A percentile compares a stretch with the other conserved stretches of the same genome.
These are phyloP conservation scores for Gautieria morchelliformis DNA, from an alignment of 768 basidiomycete species.

Conservation along the genomic window DNA sequence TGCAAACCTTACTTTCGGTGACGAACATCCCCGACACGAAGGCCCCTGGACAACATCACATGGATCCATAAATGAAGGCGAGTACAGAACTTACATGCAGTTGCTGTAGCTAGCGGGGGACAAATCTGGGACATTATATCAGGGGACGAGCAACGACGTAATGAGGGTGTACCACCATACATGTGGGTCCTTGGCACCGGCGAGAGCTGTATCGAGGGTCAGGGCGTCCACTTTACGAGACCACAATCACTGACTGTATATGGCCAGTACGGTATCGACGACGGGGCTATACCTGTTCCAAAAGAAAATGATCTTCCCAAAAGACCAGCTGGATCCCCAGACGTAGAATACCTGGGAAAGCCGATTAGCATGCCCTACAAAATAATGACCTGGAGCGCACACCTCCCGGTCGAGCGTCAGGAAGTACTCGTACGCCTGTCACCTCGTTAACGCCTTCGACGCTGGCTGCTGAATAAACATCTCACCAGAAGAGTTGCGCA, in stretches of 20 bases:
- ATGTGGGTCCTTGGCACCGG: background rate
- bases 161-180: background rate
- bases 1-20: background rate
- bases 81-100: background rate
- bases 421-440: background rate
- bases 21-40: background rate
- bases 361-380: background rate
- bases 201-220: background rate
- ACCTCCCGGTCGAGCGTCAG: constrained; percentile 1
- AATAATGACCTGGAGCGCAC: background rate
- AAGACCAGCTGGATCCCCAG: background rate
- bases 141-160: background rate
- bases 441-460: background rate
- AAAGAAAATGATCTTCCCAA: constrained; percentile 6
- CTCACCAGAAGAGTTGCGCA: background rate
- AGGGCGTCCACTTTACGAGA: background rate
- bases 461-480: background rate
- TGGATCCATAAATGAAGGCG: background rate
- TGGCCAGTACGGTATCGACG: background rate
- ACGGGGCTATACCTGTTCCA: constrained; percentile 3
- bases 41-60: background rate
- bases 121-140: background rate
- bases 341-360: background rate
- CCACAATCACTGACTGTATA: background rate
- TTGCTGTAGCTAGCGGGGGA: background rate